These are phyloP conservation scores for Gossypium schwendimanii DNA, from an alignment of 441 rosid genomes.

Conservation along the genomic window DNA sequence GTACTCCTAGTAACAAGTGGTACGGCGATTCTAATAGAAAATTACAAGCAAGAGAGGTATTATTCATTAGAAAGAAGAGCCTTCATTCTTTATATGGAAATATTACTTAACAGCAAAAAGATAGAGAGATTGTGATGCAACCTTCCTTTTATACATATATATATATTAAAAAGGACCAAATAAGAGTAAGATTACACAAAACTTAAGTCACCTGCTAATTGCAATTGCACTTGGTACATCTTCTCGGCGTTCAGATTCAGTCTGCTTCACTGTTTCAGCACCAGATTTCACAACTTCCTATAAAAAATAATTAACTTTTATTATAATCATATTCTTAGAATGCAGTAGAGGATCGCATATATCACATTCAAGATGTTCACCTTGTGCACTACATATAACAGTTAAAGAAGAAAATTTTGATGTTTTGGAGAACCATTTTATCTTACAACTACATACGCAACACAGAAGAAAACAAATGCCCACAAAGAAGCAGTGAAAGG, in stretches of 20 bases:
- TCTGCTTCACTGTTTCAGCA: conserved; percentile 38
- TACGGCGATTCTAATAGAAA: conserved; percentile 44
- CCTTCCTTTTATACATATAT: not conserved
- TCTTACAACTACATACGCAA: not conserved
- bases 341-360: not conserved
- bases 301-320: conserved; percentile 10
- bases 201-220: conserved; percentile 49
- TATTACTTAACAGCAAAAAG: not conserved
- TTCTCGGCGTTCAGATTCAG: conserved; percentile 60
- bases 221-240: conserved; percentile 40
- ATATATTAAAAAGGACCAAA: not conserved
- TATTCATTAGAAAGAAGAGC: not conserved
- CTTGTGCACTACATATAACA: not conserved
- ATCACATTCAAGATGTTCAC: not conserved
- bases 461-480: not conserved
- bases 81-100: not conserved
- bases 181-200: not conserved
- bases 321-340: conserved; percentile 9
- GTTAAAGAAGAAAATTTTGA: not conserved
- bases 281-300: conserved; percentile 56
- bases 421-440: not conserved
- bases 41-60: not conserved
- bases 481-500: not conserved
- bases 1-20: conserved; percentile 89
- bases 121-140: not conserved